Evolutionary conservation across 2,329 filamentous ascomycete species (phyloP), one percentile per base, ranked within the genome.

Genomic region (Clonostachys byssicola): DNA sequence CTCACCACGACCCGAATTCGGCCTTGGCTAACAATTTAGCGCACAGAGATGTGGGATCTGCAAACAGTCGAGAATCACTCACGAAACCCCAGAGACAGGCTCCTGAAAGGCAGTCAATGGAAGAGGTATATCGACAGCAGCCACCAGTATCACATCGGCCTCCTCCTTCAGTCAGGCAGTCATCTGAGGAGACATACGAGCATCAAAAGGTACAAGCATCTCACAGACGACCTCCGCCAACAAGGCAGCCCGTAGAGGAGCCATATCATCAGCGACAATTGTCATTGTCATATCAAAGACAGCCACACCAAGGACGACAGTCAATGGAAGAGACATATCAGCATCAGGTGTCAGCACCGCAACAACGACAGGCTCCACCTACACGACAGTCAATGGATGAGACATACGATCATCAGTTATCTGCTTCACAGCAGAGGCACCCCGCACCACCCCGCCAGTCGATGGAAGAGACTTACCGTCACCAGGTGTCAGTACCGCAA

Each of bases 1-100:
- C 92, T 35, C 92, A 96, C 56, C 88, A 96, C 62, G 91, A 96
- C 59, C 89, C 89, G 3, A 82, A 91, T 57, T 87, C 86, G 7
- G 78, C 80, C 40, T 70, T 94, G 48, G 86, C 86, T 8, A 77
- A 83, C 47, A 83, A 89, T 51, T 69, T 94, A 62, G 81, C 78
- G 16, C 85, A 85, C 47, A 65, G 73, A 47, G 77, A 80, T 20
- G 62, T 70, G 5, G 59, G 64, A 6, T 66, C 69, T 2, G 66
- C 74, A 10, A 60, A 68, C 12, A 73, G 70, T 54, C 71, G 72
- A 8, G 82, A 86, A 52, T 59, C 71, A 7, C 74, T 71, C 1
- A 52, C 74, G 14, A 74, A 77, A 18, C 72, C 78, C 0, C 80
- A 83, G 49, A 83, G 76, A 59, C 53, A 60, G 17, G 53, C 54